phyloP scores from a whole-genome alignment of 208 protist species.

The Phytomonas sp. region DNA sequence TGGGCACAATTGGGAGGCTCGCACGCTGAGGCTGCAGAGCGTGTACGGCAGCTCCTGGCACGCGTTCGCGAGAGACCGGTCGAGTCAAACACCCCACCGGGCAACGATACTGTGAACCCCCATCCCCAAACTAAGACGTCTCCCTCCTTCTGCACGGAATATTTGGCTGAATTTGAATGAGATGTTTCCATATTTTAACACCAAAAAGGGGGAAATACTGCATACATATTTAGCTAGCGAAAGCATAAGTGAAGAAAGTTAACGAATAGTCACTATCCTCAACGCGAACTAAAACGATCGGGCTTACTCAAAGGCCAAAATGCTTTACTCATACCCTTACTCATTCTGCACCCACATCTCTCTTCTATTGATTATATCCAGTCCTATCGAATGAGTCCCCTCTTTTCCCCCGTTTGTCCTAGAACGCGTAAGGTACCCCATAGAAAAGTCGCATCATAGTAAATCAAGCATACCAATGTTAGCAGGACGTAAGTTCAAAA shows the following conservation, averaged over 20 bases:
- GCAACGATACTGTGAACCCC: not conserved
- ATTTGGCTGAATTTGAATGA: not conserved
- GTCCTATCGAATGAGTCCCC: not conserved
- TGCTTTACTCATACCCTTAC: not conserved
- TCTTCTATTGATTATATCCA: not conserved
- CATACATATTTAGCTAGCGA: no score
- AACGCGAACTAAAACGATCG: not conserved
- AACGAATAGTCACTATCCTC: not conserved
- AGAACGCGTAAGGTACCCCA: not conserved
- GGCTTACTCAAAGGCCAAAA: not conserved
- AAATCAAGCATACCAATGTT: not conserved
- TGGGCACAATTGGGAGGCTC: not conserved
- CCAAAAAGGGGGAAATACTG: not conserved
- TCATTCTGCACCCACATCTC: not conserved
- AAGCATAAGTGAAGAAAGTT: no score
- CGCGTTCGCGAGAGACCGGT: not conserved
- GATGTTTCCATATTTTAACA: not conserved
- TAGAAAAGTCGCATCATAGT: not conserved
- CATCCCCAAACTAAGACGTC: not conserved
- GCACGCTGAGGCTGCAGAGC: not conserved
- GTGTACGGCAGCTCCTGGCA: not conserved
- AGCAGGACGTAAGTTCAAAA: constrained; percentile 10
- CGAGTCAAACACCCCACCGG: not conserved
- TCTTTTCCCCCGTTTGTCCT: not conserved
- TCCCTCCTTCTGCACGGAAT: not conserved